Evolutionary conservation across 768 basidiomycete genomes (phyloP), one percentile per base, ranked within the genome.

Genomic region (Zangia roseola): DNA sequence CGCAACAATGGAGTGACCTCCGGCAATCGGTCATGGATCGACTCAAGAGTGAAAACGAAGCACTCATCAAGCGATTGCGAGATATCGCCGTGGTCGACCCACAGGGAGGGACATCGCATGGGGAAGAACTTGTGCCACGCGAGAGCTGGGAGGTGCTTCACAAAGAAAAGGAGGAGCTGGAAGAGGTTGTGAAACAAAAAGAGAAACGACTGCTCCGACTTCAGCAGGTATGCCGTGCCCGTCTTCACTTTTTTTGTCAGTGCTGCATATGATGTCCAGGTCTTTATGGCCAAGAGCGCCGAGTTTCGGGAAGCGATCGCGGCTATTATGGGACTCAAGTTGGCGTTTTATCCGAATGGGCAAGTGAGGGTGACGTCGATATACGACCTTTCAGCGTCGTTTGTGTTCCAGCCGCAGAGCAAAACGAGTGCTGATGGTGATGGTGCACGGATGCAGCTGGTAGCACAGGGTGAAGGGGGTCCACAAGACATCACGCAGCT

Each of bases 271-370:
- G 20, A 4, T 37, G n/a, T 30, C 4, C 33, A 93, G 88, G 82
- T 94, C 5, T 97, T 91, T 69, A 71, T 77, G 0, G 81, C 83
- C 28, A 97, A 97, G 66, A 84, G 86, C 9, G 81, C 86, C 50
- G 94, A 97, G 61, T 95, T 98, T 74, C 82, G 90, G 33, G 91
- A 94, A 62, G 86, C 93, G 6, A 88, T 97, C 50, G 84, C 87
- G 5, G 84, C 88, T 0, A 86, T 98, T 41, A 79, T 97, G 0
- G 95, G 94, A 6, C 84, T 93, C 62, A 92, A 95, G 59, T 80
- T 97, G 42, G 85, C 87, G 2, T 97, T 97, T 64, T 90, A 90
- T 61, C 89, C 88, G 14, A 92, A 91, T 43, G 94, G 94, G 0
- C 84, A 91, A 57, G 86, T 97, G 41, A 80, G 90, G 19, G 83